Evolutionary conservation across 2,329 filamentous ascomycete species (phyloP).

Genomic region (Trichophyton verrucosum): DNA sequence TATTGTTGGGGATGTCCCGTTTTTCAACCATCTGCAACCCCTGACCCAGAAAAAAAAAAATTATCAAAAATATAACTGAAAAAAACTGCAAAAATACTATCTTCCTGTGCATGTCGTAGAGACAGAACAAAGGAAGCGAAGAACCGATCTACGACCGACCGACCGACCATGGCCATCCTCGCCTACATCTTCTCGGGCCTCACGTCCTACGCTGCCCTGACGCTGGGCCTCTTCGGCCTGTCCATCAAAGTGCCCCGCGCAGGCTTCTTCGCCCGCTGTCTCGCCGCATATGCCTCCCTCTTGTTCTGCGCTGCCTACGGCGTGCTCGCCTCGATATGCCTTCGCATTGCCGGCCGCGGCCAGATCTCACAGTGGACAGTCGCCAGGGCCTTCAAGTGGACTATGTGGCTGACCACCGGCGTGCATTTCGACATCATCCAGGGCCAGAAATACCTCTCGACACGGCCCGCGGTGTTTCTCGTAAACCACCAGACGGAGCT

Average conservation of each 20-base stretch:
- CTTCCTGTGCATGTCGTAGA: not conserved
- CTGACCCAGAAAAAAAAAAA: not conserved
- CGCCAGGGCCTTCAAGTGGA: slow-evolving; percentile 64
- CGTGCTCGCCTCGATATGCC: slow-evolving; percentile 56
- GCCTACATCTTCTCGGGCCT: slow-evolving; percentile 48
- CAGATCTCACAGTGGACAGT: slow-evolving; percentile 76
- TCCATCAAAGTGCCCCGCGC: slow-evolving; percentile 32
- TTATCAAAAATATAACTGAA: not conserved
- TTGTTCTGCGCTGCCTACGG: slow-evolving; percentile 54
- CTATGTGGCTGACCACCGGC: slow-evolving; percentile 63
- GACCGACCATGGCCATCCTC: slow-evolving; percentile 47
- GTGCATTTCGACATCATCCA: slow-evolving; percentile 61
- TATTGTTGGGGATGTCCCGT: not conserved
- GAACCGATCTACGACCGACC: not conserved
- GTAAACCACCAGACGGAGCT: slow-evolving; percentile 95
- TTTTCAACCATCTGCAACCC: not conserved
- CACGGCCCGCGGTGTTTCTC: slow-evolving; percentile 76
- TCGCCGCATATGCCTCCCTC: slow-evolving; percentile 35
- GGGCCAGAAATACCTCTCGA: slow-evolving; percentile 52
- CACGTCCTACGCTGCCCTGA: slow-evolving; percentile 51
- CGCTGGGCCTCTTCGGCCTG: slow-evolving; percentile 37
- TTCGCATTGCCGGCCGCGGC: slow-evolving; percentile 59
- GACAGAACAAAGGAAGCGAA: not conserved
- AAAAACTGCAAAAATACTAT: not conserved
- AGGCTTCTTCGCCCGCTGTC: slow-evolving; percentile 35